Conservation (phyloP, 2,329 filamentous ascomycete genomes). For the Fusarium incarnatum region DNA sequence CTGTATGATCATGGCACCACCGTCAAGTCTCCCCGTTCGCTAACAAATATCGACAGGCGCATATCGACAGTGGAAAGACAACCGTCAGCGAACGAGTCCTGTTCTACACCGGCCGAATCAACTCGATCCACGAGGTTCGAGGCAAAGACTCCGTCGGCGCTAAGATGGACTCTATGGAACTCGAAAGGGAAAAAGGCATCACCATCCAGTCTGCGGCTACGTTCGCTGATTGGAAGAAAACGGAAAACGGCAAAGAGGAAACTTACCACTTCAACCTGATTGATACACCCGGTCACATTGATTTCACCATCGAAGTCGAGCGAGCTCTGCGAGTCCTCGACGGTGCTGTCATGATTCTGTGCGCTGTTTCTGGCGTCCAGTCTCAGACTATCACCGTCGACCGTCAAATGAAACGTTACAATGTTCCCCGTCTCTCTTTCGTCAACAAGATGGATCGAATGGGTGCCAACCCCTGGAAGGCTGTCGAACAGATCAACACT, state of each 20-base stretch:
- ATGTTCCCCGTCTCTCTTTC: conserved; percentile 94
- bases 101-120: conserved; percentile 97
- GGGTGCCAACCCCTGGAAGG: conserved; percentile 98
- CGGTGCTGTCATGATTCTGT: conserved; percentile 98
- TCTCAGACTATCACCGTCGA: conserved; percentile 98
- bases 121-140: conserved; percentile 95
- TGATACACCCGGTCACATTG: conserved; percentile 97
- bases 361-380: conserved; percentile 96
- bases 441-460: conserved; percentile 99
- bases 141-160: conserved; percentile 94
- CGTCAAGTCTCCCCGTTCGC: conserved; percentile 1
- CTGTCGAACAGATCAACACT: conserved; percentile 95
- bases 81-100: conserved; percentile 96
- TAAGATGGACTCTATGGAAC: conserved; percentile 99
- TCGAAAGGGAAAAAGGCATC: conserved; percentile 98
- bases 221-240: conserved; percentile 96
- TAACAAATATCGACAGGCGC: conserved; percentile 69
- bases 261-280: conserved; percentile 99
- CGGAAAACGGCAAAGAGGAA: conserved; percentile 83
- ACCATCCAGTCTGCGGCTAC: conserved; percentile 99
- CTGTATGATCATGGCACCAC: conserved; percentile 64
- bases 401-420: conserved; percentile 98
- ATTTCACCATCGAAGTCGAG: conserved; percentile 99
- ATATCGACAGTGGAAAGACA: conserved; percentile 99
- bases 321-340: conserved; percentile 93